phyloP scores from a whole-genome alignment of 371 early-diverging fungal genomes.

The Cokeromyces recurvatus region DNA sequence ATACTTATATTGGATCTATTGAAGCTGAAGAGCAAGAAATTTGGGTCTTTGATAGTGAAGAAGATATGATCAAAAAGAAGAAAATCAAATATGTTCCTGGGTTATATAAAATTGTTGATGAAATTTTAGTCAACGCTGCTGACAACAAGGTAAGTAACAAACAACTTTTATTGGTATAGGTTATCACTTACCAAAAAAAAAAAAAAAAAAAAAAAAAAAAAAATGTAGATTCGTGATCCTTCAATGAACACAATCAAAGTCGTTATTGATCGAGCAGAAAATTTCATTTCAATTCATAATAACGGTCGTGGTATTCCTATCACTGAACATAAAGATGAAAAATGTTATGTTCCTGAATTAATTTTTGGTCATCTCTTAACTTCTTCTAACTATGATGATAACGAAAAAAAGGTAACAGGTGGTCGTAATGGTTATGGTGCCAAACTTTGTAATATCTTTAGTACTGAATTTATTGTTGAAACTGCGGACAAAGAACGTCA shows the following conservation, averaged over 20 bases:
- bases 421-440: slow-evolving; percentile 99
- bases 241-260: slow-evolving; percentile 91
- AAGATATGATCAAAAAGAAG: slow-evolving; percentile 65
- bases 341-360: slow-evolving; percentile 97
- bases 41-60: slow-evolving; percentile 81
- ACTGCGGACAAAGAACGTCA: slow-evolving; percentile 80
- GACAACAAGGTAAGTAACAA: slow-evolving; percentile 81
- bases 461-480: slow-evolving; percentile 95
- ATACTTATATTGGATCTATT: slow-evolving; percentile 98
- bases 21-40: slow-evolving; percentile 82
- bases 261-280: slow-evolving; percentile 81
- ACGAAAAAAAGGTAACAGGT: slow-evolving; percentile 98
- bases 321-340: slow-evolving; percentile 91
- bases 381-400: slow-evolving; percentile 98
- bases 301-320: slow-evolving; percentile 99
- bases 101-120: slow-evolving; percentile 99
- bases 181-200: too few relatives aligned
- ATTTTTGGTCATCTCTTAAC: slow-evolving; percentile 99
- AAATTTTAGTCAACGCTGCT: slow-evolving; percentile 98
- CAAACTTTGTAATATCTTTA: slow-evolving; percentile 99
- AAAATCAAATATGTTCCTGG: slow-evolving; percentile 93
- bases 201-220: slow-evolving; percentile 5
- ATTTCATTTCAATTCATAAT: slow-evolving; percentile 90
- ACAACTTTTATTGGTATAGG: too few relatives aligned
- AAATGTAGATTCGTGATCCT: slow-evolving; percentile 81